Base-by-base conservation (phyloP, 768 basidiomycete species). In the Russula foetens region DNA sequence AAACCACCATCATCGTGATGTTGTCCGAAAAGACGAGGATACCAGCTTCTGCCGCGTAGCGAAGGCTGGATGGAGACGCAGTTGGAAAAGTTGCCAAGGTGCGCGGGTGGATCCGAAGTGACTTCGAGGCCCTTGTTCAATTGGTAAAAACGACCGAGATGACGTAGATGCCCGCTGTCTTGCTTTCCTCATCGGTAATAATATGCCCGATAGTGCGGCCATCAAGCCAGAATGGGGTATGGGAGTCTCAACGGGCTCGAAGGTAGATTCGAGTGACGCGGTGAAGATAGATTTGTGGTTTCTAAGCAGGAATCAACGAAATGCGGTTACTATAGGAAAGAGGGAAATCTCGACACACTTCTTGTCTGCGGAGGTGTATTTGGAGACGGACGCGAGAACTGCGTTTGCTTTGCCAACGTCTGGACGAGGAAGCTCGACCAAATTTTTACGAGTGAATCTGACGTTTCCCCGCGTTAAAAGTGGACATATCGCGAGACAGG, bases 1-100 rank as follows among this genome's bases (percentile, higher is more conserved):
- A 97, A 74, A 62, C 86, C 80, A 1, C 85, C 86, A 61, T 95
- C 89, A 1, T 81, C 73, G 69, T 90, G 5, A 96, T 91, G 56
- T 83, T 78, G 35, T 90, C 91, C 0, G 92, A 89, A 76, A 99
- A 98, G 7, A 92, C 84, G 39, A 99, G 80, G 47, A 79, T 67
- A 17, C 82, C 82, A 4, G 80, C 75, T n/a, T 73, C 68, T 28
- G 75, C 64, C 29, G 79, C 79, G 69, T 82, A 88, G 54, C 80
- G 82, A 75, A 92, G 92, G 74, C 90, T 90, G 48, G 80, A 73
- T 1, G 82, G 82, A 31, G 81, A 79, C 57, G 81, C 80, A 46
- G 85, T 83, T 9, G 89, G 89, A 69, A 91, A n/a, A 81, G 39
- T 77, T 80, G 50, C 84, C 88, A 47, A 89, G 75, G 26, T 82